Base-by-base conservation (phyloP, 2,329 filamentous ascomycete species). In the Exophiala sideris region DNA sequence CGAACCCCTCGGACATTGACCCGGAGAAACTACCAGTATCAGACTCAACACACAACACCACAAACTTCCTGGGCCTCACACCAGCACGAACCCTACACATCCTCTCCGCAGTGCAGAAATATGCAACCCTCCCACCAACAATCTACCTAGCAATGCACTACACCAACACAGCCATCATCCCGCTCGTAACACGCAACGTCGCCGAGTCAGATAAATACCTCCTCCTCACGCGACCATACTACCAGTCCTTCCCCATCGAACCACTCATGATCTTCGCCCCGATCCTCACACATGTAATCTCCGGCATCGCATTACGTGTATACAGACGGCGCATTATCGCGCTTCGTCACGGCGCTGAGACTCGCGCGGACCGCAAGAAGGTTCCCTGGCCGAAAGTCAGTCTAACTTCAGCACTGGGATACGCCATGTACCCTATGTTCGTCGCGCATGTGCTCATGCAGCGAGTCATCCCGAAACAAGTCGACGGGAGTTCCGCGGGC, bases 201-300 rank as follows among this genome's bases (percentile, higher is more conserved):
- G 75, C 86, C 7, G 81, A 84, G 48, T 88, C 88, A 56, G 91
- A 96, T 68, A 85, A 84, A 46, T 95, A 91, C 71, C 84, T 97
- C 45, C 86, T 97, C 60, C 88, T 96, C 70, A 91, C 91, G 24
- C 84, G 92, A 57, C 91, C 95, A 45, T 85, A 94, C 70, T 97
- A 97, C 76, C 92, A 96, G 71, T 91, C 89, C 1, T 80, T 86
- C 1, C 75, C 89, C 12, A 79, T 87, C 48, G 91, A 96, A 68
- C 89, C 90, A 3, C 74, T 95, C 16, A 79, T 97, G 57, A 82
- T 97, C 56, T 84, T 80, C 40, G 70, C 90, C 1, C 91, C 92
- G 2, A 76, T 95, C 18, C 69, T 85, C 54, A 81, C 85, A 2
- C 92, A 97, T 69, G 77, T 96, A 40, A 77, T 81, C 11, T 87